phyloP scores from a whole-genome alignment of 768 basidiomycete species.

The Mycena pura region DNA sequence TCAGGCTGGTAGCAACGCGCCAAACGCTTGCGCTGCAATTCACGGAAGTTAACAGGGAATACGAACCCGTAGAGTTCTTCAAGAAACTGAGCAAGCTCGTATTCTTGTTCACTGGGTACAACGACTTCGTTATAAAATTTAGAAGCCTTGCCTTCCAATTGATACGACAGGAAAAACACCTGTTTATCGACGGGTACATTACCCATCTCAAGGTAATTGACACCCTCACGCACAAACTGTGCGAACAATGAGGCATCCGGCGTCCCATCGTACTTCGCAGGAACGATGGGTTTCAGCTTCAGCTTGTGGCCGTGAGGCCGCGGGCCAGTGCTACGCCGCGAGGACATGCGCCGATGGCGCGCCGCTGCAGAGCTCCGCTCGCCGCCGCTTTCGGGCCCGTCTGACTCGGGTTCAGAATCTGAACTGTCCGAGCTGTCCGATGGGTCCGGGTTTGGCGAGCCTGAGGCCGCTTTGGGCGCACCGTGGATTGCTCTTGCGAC shows the following conservation, averaged over 20 bases:
- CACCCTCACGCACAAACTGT: slow-evolving; percentile 31
- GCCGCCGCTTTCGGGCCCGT: background rate
- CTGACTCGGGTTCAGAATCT: background rate
- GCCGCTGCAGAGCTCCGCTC: background rate
- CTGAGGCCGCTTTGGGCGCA: no score
- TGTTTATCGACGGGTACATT: slow-evolving; percentile 13
- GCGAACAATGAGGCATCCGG: slow-evolving; percentile 27
- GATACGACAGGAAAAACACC: slow-evolving; percentile 31
- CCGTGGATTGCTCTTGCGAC: no score
- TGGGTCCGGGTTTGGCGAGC: no score
- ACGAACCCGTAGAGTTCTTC: slow-evolving; percentile 41
- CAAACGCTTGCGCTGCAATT: background rate
- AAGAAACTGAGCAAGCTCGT: slow-evolving; percentile 37
- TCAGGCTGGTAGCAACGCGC: background rate
- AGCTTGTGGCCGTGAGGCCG: background rate
- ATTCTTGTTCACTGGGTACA: slow-evolving; percentile 19
- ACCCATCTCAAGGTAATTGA: no score
- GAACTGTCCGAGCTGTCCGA: no score
- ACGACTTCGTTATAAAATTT: slow-evolving; percentile 36
- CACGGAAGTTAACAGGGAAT: slow-evolving; percentile 37
- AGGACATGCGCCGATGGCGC: background rate
- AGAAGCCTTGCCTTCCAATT: slow-evolving; percentile 37
- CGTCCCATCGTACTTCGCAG: no score
- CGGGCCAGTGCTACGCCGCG: background rate
- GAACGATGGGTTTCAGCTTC: no score